phyloP scores from a whole-genome alignment of 805 yeast species.

The Teunomyces stri region DNA sequence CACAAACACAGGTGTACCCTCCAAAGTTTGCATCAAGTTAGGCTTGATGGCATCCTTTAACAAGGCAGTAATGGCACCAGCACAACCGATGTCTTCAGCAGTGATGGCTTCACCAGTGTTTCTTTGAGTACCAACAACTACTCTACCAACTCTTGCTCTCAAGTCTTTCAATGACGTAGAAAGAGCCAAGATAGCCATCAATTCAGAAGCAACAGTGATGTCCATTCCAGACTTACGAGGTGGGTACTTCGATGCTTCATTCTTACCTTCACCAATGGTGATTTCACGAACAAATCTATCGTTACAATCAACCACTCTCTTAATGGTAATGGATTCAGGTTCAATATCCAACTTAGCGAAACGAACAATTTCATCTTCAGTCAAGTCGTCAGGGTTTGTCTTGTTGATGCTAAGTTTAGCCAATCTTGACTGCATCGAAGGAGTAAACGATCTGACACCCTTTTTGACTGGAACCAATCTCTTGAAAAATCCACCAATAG shows the following conservation, averaged over 20 bases:
- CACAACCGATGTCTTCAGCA: conserved; percentile 91
- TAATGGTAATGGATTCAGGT: conserved; percentile 86
- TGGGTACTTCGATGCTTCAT: conserved; percentile 74
- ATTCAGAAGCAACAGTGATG: conserved; percentile 93
- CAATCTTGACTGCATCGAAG: conserved; percentile 74
- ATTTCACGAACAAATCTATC: conserved; percentile 88
- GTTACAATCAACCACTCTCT: conserved; percentile 91
- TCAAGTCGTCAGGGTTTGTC: conserved; percentile 76
- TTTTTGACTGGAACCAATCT: conserved; percentile 84
- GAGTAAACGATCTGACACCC: conserved; percentile 75
- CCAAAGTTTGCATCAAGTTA: conserved; percentile 93
- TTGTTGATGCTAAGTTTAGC: conserved; percentile 77
- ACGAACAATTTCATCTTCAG: conserved; percentile 66
- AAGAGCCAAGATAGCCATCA: conserved; percentile 93
- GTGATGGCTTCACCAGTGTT: conserved; percentile 78
- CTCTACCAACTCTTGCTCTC: conserved; percentile 82
- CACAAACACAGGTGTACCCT: conserved; percentile 96
- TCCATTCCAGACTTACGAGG: conserved; percentile 90
- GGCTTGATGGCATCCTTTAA: conserved; percentile 96
- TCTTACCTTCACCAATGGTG: conserved; percentile 88
- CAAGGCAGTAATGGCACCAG: conserved; percentile 93
- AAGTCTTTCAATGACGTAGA: conserved; percentile 75
- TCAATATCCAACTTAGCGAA: conserved; percentile 87
- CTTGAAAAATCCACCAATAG: conserved; percentile 73
- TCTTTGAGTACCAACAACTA: conserved; percentile 81